These are phyloP conservation scores for Lipomyces sp. DNA, from an alignment of 805 yeast species.

Conservation along the genomic window DNA sequence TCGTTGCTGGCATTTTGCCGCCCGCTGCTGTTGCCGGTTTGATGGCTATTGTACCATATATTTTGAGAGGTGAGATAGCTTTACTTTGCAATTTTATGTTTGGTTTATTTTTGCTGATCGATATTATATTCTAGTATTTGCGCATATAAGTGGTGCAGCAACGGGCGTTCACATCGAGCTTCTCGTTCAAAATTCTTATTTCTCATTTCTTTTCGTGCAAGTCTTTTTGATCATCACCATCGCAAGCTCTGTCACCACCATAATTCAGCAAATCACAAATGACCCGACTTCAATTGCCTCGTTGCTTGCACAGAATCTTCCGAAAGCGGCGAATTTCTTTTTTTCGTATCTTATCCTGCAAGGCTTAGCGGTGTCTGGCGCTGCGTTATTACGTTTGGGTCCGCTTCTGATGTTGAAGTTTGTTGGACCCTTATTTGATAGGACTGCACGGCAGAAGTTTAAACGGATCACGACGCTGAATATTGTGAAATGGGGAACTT, in stretches of 20 bases:
- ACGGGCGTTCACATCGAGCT: conserved; percentile 69
- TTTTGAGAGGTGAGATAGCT: conserved; percentile 55
- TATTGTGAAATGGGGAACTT: conserved; percentile 68
- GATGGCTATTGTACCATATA: conserved; percentile 82
- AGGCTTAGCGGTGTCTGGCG: conserved; percentile 74
- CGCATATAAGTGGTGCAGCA: conserved; percentile 66
- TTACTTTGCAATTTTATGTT: not conserved
- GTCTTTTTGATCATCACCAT: conserved; percentile 80
- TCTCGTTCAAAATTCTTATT: conserved; percentile 76
- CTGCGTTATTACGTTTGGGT: conserved; percentile 59
- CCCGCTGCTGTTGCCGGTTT: conserved; percentile 73
- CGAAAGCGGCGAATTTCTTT: conserved; percentile 83
- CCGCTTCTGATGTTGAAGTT: conserved; percentile 46
- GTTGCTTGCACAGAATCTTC: conserved; percentile 69
- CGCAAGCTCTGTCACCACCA: conserved; percentile 77
- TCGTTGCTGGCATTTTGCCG: conserved; percentile 85
- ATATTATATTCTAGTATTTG: conserved; percentile 52
- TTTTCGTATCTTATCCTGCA: conserved; percentile 71
- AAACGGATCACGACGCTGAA: conserved; percentile 46
- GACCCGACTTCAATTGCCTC: conserved; percentile 68
- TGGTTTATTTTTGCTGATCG: not conserved
- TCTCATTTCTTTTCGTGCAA: conserved; percentile 74
- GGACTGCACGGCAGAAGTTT: conserved; percentile 61
- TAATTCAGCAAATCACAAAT: conserved; percentile 67
- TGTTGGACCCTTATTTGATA: conserved; percentile 42